Percentiles rank a stretch among this genome's conserved stretches.
phyloP scores from a whole-genome alignment of 768 basidiomycete species.

The Suillus lakei region DNA sequence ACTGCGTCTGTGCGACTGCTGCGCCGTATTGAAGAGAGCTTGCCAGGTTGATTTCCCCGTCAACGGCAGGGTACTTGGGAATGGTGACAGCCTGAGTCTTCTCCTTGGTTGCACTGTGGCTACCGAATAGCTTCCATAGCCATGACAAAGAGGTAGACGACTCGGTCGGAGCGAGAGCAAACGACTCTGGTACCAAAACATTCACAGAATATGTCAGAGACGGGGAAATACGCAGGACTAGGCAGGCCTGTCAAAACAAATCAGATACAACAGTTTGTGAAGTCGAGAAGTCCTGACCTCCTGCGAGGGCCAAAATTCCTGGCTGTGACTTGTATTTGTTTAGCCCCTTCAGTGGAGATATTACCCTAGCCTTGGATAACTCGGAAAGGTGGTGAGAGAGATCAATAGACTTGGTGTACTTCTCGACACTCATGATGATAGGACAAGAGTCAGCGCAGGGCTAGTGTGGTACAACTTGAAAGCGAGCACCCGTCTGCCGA shows the following conservation, averaged over 20 bases:
- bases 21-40: conserved; percentile 71
- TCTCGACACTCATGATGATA: conserved; percentile 35
- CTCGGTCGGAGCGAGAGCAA: conserved; percentile 40
- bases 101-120: conserved; percentile 37
- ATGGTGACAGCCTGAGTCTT: conserved; percentile 56
- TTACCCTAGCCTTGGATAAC: conserved; percentile 50
- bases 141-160: conserved; percentile 49
- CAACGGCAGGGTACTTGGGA: conserved; percentile 58
- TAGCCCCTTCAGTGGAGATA: conserved; percentile 70
- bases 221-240: conserved; percentile 71
- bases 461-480: background rate
- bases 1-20: conserved; percentile 25
- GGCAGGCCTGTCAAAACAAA: conserved; percentile 56
- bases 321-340: too few species aligned
- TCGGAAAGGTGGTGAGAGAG: conserved; percentile 74
- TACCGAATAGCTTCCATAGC: conserved; percentile 61
- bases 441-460: background rate
- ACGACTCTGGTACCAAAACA: conserved; percentile 53
- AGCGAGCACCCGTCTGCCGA: too few species aligned
- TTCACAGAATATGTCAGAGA: conserved; percentile 63
- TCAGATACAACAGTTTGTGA: conserved; percentile 5
- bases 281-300: conserved; percentile 49
- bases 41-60: conserved; percentile 60
- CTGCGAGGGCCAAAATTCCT: conserved; percentile 66
- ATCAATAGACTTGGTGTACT: conserved; percentile 57